Evolutionary conservation across 306 rosid species (phyloP), one percentile per base, ranked within the genome.

Genomic region (Casuarina equisetifolia): DNA sequence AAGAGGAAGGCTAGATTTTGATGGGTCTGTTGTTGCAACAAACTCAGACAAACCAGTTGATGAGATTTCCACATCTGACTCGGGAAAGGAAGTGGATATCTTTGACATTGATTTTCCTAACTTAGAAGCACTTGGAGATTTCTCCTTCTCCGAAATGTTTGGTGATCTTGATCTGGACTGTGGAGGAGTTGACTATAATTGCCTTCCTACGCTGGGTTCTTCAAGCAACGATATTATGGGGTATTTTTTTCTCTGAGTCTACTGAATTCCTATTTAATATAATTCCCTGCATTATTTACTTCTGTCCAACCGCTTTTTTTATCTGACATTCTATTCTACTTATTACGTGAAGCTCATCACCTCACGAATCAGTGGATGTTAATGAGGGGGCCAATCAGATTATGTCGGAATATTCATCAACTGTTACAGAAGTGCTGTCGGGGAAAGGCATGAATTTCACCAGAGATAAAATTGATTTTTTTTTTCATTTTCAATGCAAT

Each of bases 1-100:
- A 51, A 89, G 91, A 82, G 91, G 96, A 75, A 88, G 92, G 82
- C 78, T 94, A 78, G 93, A 91, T 76, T 93, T 91, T 51, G 93
- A 86, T 77, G 76, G 77, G 49, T 82, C 93, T 61, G 88, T 81
- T 82, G 70, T 68, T 67, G 83, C 78, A 46, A 54, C 48, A 46
- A 74, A 76, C 59, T 82, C 77, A 12, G 88, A 80, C 69, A 77
- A 80, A 39, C 74, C 83, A 76, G 55, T 68, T 36, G 80, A 81
- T 66, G 92, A 86, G 67, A 46, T 71, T 40, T 85, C 86, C 51
- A 74, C 91, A 73, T 79, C 84, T 2, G 87, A 83, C 69, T 84
- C 94, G n/a, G 91, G 74, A 42, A 85, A 86, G 83, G 88, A 82
- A 52, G 50, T 74, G 40, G 92, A 87, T 69, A 35, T 85, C 20